These are phyloP conservation scores for Cladobotryum protrusum DNA, from an alignment of 2,329 filamentous ascomycete species.

Conservation along the genomic window DNA sequence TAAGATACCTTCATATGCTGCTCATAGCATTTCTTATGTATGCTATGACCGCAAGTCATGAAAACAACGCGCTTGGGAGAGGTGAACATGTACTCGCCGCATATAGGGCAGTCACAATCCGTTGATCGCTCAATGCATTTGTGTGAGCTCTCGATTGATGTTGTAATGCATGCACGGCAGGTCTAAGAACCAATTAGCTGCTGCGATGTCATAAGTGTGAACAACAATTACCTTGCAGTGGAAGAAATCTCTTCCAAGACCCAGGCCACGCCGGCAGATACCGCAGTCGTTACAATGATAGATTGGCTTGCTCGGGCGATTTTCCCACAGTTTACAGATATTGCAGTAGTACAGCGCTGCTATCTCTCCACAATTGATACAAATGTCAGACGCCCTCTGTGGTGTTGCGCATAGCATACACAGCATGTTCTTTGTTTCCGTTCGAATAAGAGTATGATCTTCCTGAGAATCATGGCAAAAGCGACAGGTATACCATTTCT, in stretches of 20 bases:
- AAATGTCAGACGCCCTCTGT: conserved; percentile 74
- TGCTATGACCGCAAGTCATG: conserved; percentile 92
- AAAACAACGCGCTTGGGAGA: conserved; percentile 84
- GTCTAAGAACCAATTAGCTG: conserved; percentile 43
- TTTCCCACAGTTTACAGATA: conserved; percentile 96
- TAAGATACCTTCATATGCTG: conserved; percentile 86
- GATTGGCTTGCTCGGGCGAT: conserved; percentile 82
- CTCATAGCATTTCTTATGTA: conserved; percentile 84
- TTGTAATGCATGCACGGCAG: conserved; percentile 91
- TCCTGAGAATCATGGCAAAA: conserved; percentile 87
- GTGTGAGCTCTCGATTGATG: conserved; percentile 76
- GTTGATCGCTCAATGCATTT: conserved; percentile 92
- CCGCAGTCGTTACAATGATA: conserved; percentile 97
- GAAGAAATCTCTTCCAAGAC: conserved; percentile 92
- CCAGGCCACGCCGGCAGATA: conserved; percentile 85
- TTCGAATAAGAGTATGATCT: conserved; percentile 71
- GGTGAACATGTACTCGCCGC: conserved; percentile 92
- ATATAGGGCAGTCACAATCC: conserved; percentile 95
- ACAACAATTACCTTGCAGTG: conserved; percentile 74
- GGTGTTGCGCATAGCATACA: conserved; percentile 92
- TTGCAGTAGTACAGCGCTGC: conserved; percentile 88
- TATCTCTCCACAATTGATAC: conserved; percentile 66
- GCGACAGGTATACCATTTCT: conserved; percentile 89
- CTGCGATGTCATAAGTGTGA: neutral
- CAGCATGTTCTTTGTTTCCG: conserved; percentile 88